Percentiles rank a stretch among this genome's conserved stretches.
These are phyloP conservation scores for Rhizoclosmatium sp. DNA, from an alignment of 192 early-diverging fungal genomes.

Conservation along the genomic window DNA sequence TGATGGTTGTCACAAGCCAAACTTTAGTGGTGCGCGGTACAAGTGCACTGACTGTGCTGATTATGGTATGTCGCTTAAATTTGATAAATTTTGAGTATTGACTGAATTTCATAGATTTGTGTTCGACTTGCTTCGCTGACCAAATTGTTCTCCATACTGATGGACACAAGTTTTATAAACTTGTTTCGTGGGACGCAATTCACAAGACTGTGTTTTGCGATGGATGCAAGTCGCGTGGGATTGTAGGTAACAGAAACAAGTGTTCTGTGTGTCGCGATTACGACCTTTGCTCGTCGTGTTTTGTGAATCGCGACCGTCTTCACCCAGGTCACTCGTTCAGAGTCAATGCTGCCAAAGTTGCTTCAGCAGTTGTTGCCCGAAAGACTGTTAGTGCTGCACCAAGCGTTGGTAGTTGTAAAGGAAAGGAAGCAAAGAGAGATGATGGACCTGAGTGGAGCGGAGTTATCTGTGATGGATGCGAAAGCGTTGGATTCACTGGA, in stretches of 20 bases:
- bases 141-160: neutral
- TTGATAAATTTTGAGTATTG: neutral
- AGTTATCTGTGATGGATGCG: conserved; percentile 41
- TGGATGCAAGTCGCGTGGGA: conserved; percentile 30
- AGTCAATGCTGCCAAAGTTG: neutral
- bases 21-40: conserved; percentile 29
- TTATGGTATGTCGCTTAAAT: conserved; percentile 16
- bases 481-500: conserved; percentile 15
- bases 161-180: conserved; percentile 18
- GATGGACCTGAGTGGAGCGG: conserved; percentile 22
- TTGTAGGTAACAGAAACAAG: conserved; percentile 38
- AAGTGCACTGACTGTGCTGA: conserved; percentile 28
- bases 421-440: neutral
- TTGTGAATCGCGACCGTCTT: neutral
- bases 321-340: conserved; percentile 6
- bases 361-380: no score
- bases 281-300: conserved; percentile 26
- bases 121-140: conserved; percentile 22
- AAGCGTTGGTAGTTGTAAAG: neutral
- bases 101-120: conserved; percentile 24
- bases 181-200: conserved; percentile 7
- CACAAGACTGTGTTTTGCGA: conserved; percentile 33
- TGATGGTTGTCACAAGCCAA: conserved; percentile 20
- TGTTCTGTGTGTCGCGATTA: conserved; percentile 27
- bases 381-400: no score